Evolutionary conservation across 1,284 basidiomycete genomes (phyloP).

Genomic region (Tilletia indica): DNA sequence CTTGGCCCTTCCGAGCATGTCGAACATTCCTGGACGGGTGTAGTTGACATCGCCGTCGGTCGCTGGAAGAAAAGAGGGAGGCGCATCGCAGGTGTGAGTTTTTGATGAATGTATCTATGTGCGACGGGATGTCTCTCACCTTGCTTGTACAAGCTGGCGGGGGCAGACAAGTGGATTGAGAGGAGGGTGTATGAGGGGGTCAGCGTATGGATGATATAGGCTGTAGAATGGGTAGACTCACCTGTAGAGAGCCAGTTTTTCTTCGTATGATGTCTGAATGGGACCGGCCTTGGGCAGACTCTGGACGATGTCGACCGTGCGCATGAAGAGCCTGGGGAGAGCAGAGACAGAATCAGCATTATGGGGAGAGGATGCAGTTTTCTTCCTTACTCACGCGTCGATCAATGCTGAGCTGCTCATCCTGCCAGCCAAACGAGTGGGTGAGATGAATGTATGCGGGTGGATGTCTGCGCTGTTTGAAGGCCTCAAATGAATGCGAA

Average conservation of each 20-base stretch:
- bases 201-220: no score
- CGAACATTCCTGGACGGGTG: conserved; percentile 79
- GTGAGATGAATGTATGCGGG: no score
- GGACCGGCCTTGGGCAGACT: conserved; percentile 84
- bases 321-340: conserved; percentile 71
- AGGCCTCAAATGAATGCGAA: no score
- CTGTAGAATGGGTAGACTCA: conserved; percentile 41
- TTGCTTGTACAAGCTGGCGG: conserved; percentile 55
- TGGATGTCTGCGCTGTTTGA: no score
- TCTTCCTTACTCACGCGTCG: background rate
- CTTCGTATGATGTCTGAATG: conserved; percentile 93
- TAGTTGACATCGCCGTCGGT: conserved; percentile 81
- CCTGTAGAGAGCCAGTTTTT: conserved; percentile 93
- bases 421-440: no score
- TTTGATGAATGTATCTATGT: background rate
- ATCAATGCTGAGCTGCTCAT: conserved; percentile 17
- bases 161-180: background rate
- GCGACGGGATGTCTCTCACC: conserved; percentile 27
- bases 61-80: conserved; percentile 60
- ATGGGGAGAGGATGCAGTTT: background rate
- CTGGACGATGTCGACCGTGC: conserved; percentile 91
- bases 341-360: background rate
- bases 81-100: background rate
- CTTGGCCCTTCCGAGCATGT: conserved; percentile 90
- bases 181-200: background rate